Evolutionary conservation across 1,284 basidiomycete species (phyloP), one percentile per base, ranked within the genome.

Genomic region (Serendipita sp.): DNA sequence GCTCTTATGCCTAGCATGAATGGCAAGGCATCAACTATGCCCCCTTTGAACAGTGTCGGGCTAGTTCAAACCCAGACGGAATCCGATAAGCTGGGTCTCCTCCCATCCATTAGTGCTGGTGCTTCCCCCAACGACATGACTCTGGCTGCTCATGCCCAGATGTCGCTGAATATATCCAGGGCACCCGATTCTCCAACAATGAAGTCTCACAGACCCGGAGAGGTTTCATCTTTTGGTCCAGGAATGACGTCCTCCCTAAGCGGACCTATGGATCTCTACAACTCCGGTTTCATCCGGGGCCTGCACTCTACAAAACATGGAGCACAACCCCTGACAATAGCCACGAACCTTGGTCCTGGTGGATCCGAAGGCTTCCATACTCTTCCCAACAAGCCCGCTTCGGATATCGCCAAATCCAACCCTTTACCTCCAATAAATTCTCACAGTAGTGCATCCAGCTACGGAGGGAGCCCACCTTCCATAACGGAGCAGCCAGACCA

Each of bases 1-100:
- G 61, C 68, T 30, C 66, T 62, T 26, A 61, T 67, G 50, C 49
- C 67, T 44, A 67, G 66, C 4, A 63, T 67, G 42, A 65, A 45
- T 45, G 67, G 69, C 5, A 41, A 41, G 38, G 38, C 38, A 41
- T 5, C 38, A 13, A 41, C 38, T 6, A 41, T 41, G 5, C 38
- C 38, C 13, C 38, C 38, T 41, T 49, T 17, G 45, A 49, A 2
- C 38, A 13, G 45, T 49, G 17, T n/a, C 8, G 45, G 45, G n/a
- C n/a, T 29, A 17, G n/a, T 6, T n/a, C 45, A 49, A 49, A 8
- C 17, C 29, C 45, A 22, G 45, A 49, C 8, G n/a, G 45, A 49
- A n/a, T n/a, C 45, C 45, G 45, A 49, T 49, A 17, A 29, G 29
- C n/a, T 49, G n/a, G n/a, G 17, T 10, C 45, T 49, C 8, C 17